Evolutionary conservation across 2,329 filamentous ascomycete genomes (phyloP).

Genomic region (Microdochium nivale): DNA sequence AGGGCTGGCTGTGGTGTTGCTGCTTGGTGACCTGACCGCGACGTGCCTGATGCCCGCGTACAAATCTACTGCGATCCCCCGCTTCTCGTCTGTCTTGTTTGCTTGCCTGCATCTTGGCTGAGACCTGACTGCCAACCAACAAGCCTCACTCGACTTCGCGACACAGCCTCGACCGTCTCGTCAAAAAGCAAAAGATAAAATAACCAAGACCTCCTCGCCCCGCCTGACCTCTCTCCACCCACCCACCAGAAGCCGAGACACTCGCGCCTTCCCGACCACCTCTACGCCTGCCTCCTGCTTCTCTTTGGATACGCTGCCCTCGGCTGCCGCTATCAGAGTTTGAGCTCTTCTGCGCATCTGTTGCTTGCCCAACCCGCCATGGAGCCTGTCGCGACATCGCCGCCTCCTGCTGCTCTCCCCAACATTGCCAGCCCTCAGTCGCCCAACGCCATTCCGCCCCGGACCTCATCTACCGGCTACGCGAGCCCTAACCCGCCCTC

Average conservation of each 20-base stretch:
- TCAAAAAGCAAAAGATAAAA: not conserved
- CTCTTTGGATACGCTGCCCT: not conserved
- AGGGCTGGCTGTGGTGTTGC: too few species aligned
- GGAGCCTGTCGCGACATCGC: conserved; percentile 12
- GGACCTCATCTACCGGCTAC: conserved; percentile 59
- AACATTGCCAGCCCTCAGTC: conserved; percentile 30
- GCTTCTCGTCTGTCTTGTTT: not conserved
- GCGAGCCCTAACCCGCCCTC: conserved; percentile 19
- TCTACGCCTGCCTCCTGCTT: not conserved
- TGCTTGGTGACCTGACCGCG: not conserved
- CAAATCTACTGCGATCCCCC: not conserved
- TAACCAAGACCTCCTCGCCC: not conserved
- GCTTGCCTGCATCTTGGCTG: too few species aligned
- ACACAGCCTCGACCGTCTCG: not conserved
- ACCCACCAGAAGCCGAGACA: not conserved
- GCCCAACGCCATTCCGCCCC: conserved; percentile 63
- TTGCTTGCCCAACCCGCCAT: conserved; percentile 9
- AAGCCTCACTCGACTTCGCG: not conserved
- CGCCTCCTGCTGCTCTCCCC: conserved; percentile 5
- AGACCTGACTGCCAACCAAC: too few species aligned
- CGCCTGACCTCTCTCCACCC: not conserved
- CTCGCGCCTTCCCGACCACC: not conserved
- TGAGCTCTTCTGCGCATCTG: not conserved
- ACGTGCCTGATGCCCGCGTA: not conserved
- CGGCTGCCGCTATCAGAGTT: not conserved